Percentiles rank a stretch among this genome's conserved stretches.
Evolutionary conservation across 2,329 filamentous ascomycete genomes (phyloP).

Genomic region (Lojkania enalia): DNA sequence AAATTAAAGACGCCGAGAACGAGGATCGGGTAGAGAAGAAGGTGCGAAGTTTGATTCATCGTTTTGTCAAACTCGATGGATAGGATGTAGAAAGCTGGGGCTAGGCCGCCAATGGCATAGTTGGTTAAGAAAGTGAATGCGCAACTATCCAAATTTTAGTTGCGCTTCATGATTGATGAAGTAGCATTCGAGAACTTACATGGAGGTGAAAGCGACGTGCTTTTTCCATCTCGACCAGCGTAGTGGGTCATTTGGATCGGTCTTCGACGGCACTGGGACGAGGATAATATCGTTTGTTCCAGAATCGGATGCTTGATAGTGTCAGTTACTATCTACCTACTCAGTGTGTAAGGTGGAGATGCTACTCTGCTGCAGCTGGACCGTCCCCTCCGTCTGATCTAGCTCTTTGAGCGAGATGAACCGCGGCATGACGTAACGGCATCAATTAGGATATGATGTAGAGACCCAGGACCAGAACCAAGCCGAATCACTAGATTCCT

Average conservation of each 20-base stretch:
- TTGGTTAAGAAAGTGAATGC: constrained; percentile 54
- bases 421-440: constrained; percentile 24
- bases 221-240: constrained; percentile 55
- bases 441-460: constrained; percentile 20
- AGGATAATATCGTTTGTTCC: constrained; percentile 41
- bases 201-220: constrained; percentile 36
- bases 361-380: constrained; percentile 39
- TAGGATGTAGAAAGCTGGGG: constrained; percentile 50
- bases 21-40: constrained; percentile 49
- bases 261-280: constrained; percentile 52
- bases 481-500: constrained; percentile 11
- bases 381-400: constrained; percentile 45
- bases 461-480: constrained; percentile 22
- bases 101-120: constrained; percentile 50
- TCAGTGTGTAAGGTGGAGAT: too few species aligned
- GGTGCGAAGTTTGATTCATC: constrained; percentile 48
- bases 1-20: constrained; percentile 57
- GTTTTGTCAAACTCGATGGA: constrained; percentile 52
- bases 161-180: neutral
- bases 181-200: constrained; percentile 14
- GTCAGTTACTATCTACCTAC: too few species aligned
- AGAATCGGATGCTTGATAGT: constrained; percentile 1
- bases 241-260: constrained; percentile 55
- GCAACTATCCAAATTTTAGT: constrained; percentile 21
- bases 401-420: constrained; percentile 41